phyloP scores from a whole-genome alignment of 139 green algal species.

The Tetraselmis chui region DNA sequence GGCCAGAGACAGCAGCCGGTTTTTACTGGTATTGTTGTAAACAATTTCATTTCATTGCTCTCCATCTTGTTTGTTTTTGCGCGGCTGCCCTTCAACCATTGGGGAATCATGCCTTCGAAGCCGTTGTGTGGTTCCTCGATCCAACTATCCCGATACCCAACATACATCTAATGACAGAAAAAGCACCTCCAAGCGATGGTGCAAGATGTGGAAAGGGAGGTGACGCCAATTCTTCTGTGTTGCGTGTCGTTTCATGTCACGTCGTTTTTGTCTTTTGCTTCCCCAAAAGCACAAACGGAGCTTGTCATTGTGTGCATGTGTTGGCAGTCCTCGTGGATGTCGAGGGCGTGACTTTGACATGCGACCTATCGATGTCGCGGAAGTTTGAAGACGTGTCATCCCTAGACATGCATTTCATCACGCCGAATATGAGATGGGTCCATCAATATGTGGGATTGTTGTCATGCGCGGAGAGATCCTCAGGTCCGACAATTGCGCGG shows the following conservation, averaged over 20 bases:
- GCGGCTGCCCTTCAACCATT: neutral
- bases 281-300: too few species aligned
- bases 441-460: neutral
- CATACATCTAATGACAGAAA: neutral
- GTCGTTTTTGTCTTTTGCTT: too few species aligned
- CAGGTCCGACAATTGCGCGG: neutral
- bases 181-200: neutral
- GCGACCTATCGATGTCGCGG: neutral
- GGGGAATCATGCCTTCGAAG: neutral
- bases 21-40: too few species aligned
- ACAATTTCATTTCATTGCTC: neutral
- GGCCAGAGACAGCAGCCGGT: too few species aligned
- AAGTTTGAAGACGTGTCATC: neutral
- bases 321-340: neutral
- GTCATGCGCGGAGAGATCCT: neutral
- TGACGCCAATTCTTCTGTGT: too few species aligned
- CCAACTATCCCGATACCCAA: neutral
- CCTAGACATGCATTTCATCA: neutral
- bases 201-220: neutral
- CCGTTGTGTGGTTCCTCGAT: neutral
- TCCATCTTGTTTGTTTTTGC: neutral
- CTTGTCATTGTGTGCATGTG: too few species aligned
- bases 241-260: too few species aligned
- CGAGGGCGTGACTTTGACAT: neutral
- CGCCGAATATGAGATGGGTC: neutral